Base-by-base conservation (phyloP, 208 protist species). In the Phytomonas francai region DNA sequence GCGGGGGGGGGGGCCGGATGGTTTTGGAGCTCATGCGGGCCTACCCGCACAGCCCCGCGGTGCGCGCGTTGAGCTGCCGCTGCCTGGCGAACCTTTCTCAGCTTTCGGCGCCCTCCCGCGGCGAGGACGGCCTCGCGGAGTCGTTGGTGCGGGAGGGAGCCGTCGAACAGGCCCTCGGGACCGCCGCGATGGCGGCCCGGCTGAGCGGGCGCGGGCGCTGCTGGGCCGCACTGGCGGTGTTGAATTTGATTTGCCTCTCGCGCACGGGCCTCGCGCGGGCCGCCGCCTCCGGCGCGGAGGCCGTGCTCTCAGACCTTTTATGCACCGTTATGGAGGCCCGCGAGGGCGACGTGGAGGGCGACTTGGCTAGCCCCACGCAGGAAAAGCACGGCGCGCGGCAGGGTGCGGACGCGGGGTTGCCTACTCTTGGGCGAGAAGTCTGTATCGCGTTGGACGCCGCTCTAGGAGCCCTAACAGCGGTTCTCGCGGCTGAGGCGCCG, bases 81-180 rank as follows among this genome's bases (percentile, higher is more conserved):
- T 92, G 86, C 64, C 73, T 94, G 58, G 86, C 89, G 29, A 94
- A 94, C 75, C 75, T 92, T 65, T 92, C 84, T 65, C 84, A 87
- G 49, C 77, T 91, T 22, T 14, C 34, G 32, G 31, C 60, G 8
- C 31, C 78, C 29, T 57, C 73, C 2, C 71, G 65, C 16, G 67
- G 66, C 27, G 76, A 39, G 6, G 30, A 68, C 6, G 30, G 29
- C n/a, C 22, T 89, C 32, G 77, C 83, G 0, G 82, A 91, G 30
- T 58, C 45, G 8, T 73, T 93, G 12, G 88, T 93, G 14, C 56
- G 76, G 36, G 77, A 90, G 25, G 84, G 83, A 0, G 83, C 85
- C 0, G 75, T 91, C 19, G 84, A 91, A 71, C 79, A 85, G 54
- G 74, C 76, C 28, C 63, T 94, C 11, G 84, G 81, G 25, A 91